Base-by-base conservation (phyloP, 352 stramenopile species). In the Proteromonas lacertae region DNA sequence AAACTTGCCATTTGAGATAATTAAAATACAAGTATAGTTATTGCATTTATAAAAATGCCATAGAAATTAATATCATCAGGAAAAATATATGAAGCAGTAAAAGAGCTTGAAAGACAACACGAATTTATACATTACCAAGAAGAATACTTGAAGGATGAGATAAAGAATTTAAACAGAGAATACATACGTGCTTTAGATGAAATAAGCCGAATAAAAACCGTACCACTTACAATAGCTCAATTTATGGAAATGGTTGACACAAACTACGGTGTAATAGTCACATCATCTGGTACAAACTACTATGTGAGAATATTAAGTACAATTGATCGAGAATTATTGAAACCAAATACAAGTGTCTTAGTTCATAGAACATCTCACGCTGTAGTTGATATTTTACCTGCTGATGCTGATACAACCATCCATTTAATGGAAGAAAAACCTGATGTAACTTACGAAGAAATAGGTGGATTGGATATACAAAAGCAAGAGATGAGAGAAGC, bases 241-340 rank as follows among this genome's bases (percentile, higher is more conserved):
- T 99, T 99, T 49, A 81, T 96, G 32, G 86, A 99, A 59, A 96
- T 98, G 79, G 88, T 99, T 46, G 86, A 98, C 56, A 74, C 80
- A 39, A 91, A 97, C 59, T 94, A 97, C 52, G 86, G 82, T 38
- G 95, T 99, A 47, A 78, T 98, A 14, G 66, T 36, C 35, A 90
- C 66, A 33, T 96, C 79, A 0, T 78, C 81, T 3, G 86, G 84
- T 26, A 92, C 74, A 35, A 95, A 91, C 52, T 98, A 97, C 52
- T 96, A 93, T 52, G 86, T 99, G 32, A 63, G 83, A 35, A 92
- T 97, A 57, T 58, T 96, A 28, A 69, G 64, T 51, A 97, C 83
- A n/a, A 49, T 99, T 25, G 84, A 98, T 59, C 59, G 81, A 25
- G 88, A 99, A 52, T 62, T 77, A 1, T 59, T 99, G 23, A 97